phyloP scores from a whole-genome alignment of 495 filamentous ascomycete genomes.

The Xylaria sp. region DNA sequence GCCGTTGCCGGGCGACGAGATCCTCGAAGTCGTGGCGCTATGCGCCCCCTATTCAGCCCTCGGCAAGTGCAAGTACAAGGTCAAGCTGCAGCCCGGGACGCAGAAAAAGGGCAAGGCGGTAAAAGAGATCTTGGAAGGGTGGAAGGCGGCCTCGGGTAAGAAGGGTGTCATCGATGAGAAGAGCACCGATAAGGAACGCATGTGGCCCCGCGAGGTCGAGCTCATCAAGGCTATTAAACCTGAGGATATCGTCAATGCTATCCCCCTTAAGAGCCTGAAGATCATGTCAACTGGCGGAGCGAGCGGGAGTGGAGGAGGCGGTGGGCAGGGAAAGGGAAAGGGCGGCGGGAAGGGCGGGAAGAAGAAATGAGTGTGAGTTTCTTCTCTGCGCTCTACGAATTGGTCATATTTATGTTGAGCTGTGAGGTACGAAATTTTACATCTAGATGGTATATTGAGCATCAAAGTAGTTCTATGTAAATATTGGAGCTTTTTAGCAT shows the following conservation, averaged over 20 bases:
- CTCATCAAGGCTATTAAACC: conserved; percentile 80
- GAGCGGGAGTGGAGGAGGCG: conserved; percentile 55
- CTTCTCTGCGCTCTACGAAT: background rate
- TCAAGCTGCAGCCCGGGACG: conserved; percentile 87
- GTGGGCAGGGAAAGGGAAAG: conserved; percentile 25
- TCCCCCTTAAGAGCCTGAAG: conserved; percentile 86
- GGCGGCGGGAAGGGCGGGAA: conserved; percentile 34
- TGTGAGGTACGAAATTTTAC: background rate
- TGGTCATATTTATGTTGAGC: background rate
- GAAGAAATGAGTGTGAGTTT: conserved; percentile 32
- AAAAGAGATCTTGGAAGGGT: conserved; percentile 80
- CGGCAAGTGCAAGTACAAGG: conserved; percentile 81
- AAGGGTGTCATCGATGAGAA: conserved; percentile 65
- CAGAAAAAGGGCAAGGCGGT: conserved; percentile 96
- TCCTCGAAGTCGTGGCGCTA: conserved; percentile 86
- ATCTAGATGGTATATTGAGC: background rate
- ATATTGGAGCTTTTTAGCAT: background rate
- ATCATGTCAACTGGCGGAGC: conserved; percentile 70
- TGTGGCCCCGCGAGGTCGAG: conserved; percentile 84
- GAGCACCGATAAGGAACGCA: conserved; percentile 69
- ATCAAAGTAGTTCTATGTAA: background rate
- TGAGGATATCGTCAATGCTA: conserved; percentile 77
- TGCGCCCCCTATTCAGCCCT: conserved; percentile 91
- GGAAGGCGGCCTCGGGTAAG: conserved; percentile 67
- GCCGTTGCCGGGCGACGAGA: conserved; percentile 81